Base-by-base conservation (phyloP, 2,329 filamentous ascomycete species). In the Nemania sp. region DNA sequence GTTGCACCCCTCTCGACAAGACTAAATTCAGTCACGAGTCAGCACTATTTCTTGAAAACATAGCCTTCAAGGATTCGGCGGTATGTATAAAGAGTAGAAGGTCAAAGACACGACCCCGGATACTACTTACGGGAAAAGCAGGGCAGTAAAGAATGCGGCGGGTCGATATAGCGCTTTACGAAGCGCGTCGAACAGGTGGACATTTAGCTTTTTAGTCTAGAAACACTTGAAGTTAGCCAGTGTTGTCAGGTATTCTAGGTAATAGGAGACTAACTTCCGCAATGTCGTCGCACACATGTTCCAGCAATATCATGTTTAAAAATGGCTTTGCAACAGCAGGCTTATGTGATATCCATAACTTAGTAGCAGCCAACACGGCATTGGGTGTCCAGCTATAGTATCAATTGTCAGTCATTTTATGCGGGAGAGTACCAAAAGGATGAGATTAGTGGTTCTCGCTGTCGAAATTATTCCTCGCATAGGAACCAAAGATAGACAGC, bases 251-350 rank as follows among this genome's bases (percentile, higher is more conserved):
- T 3, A 53, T 12, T 3, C 20, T 15, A 1, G 11, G 37, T 5
- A 17, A 51, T 1, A 55, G 39, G 17, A 21, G 6, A 55, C 60
- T 40, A 7, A 65, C 62, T 54, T 65, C 65, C 25, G 89, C 88
- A 62, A 99, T 98, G 70, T 98, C 91, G 70, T 97, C 90, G 63
- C 93, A 89, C n/a, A 98, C 92, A 52, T 88, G 87, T 64, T 96
- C 92, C 18, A 99, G 84, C 2, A 99, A 83, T 32, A 99, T 88
- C 69, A 89, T 90, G 73, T 92, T 90, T 70, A 97, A 86, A 74
- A 96, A 99, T 64, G 88, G 83, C 73, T 96, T 92, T 1, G 91
- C 91, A 13, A 92, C 87, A 12, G 84, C 79, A 1, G 93, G 90
- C 70, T 91, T 94, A 54, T 88, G 86, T 1, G 93, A 94, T 35